Conservation (phyloP, 371 early-diverging fungal genomes). For the Mortierella sp. region DNA sequence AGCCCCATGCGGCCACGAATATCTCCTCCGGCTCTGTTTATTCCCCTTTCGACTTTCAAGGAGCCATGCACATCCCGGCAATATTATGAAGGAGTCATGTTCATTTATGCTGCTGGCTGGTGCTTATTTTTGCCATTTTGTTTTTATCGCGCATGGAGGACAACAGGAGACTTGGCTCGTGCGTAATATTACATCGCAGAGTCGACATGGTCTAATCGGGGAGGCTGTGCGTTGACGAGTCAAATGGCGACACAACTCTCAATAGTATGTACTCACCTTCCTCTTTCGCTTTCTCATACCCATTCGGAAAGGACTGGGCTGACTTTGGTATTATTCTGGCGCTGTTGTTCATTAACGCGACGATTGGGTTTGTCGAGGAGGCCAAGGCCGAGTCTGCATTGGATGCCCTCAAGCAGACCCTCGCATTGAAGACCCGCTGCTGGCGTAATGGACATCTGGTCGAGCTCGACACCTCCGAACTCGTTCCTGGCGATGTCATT, state of each 20-base stretch:
- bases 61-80: background rate
- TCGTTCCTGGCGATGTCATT: constrained; percentile 93
- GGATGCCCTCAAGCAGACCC: constrained; percentile 84
- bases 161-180: no score
- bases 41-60: no score
- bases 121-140: no score
- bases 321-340: constrained; percentile 90
- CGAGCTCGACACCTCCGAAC: constrained; percentile 82
- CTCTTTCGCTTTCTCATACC: constrained; percentile 26
- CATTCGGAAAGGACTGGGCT: constrained; percentile 63
- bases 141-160: no score
- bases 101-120: no score
- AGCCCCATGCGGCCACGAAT: background rate
- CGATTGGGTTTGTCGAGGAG: constrained; percentile 92
- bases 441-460: constrained; percentile 84
- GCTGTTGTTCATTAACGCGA: constrained; percentile 87
- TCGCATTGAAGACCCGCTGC: constrained; percentile 81
- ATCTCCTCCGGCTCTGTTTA: no score
- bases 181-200: background rate
- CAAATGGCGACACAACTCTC: no score
- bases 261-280: background rate
- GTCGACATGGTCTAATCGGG: background rate
- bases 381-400: constrained; percentile 91
- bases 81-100: background rate
- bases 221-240: background rate